Base-by-base conservation (phyloP, 768 basidiomycete species). In the Sarcomyxa edulis region DNA sequence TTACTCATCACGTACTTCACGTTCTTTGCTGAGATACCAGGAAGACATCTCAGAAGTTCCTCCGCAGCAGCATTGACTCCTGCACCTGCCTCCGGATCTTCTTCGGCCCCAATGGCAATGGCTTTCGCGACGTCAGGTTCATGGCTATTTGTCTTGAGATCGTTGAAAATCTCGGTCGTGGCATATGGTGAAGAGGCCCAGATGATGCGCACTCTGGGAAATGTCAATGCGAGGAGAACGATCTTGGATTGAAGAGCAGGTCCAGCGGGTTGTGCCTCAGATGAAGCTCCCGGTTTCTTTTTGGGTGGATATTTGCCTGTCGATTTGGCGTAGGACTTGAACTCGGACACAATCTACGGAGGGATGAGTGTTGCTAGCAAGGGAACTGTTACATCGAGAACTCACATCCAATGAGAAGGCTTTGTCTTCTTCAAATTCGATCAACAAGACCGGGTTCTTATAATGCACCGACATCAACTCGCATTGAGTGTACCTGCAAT, bases 341-440 rank as follows among this genome's bases (percentile, higher is more conserved):
- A 47, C 21, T 87, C 83, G 1, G 76, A 69, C 7, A 83, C 68
- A 2, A 71, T 66, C 84, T 87, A 33, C 7, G 8, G 32, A 32
- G 28, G 23, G 36, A 25, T 20, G 16, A 31, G 34, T 14, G 34
- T 18, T 25, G 32, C 7, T 28, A 23, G 26, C 20, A 10, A 20
- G n/a, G 16, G 29, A 24, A 16, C 10, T 18, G 15, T 22, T 11
- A 35, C 9, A 10, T 16, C n/a, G 12, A 21, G 10, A n/a, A 55
- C 69, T 37, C 43, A 88, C 93, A 61, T 93, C 86, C 8, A 98
- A 71, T 0, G 87, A 85, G 58, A 97, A 96, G 0, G 90, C 81
- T 50, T 95, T 97, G 58, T 96, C 87, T 63, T 98, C 92, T 55
- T 98, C 95, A 46, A 98, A 98, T 55, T 99, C 94, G 50, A 98